A percentile compares a stretch with the other conserved stretches of the same genome.
Evolutionary conservation across 345 rosid species (phyloP).

Genomic region (Arabis hirsuta): DNA sequence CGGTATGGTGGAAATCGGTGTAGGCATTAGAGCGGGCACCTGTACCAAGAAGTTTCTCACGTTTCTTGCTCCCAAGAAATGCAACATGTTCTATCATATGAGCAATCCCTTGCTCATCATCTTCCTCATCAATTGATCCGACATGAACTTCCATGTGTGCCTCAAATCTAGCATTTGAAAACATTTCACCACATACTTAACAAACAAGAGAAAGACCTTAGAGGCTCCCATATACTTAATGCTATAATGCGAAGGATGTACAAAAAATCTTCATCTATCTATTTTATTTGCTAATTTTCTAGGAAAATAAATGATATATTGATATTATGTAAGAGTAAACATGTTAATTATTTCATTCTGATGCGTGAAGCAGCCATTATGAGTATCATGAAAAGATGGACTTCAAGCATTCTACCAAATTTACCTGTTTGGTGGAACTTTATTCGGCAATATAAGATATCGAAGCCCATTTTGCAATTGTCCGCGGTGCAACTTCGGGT

Average conservation of each 20-base stretch:
- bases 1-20: constrained; percentile 99
- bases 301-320: too few species aligned
- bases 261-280: too few species aligned
- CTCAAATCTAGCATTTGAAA: constrained; percentile 72
- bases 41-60: constrained; percentile 97
- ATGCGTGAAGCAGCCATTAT: not conserved
- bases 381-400: too few species aligned
- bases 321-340: too few species aligned
- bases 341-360: too few species aligned
- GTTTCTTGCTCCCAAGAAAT: constrained; percentile 98
- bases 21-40: constrained; percentile 99
- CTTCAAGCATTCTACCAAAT: not conserved
- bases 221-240: constrained; percentile 6
- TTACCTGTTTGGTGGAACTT: constrained; percentile 95
- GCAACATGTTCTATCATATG: constrained; percentile 99
- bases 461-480: constrained; percentile 92
- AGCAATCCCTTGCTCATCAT: constrained; percentile 99
- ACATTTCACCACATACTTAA: constrained; percentile 22
- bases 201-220: constrained; percentile 27
- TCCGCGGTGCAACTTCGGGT: constrained; percentile 86
- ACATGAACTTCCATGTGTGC: constrained; percentile 99
- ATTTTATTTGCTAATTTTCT: too few species aligned
- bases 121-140: constrained; percentile 98
- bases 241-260: too few species aligned
- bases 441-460: constrained; percentile 93